Conservation (phyloP, 257 asterid species). For the Nicotiana tomentosiformis region DNA sequence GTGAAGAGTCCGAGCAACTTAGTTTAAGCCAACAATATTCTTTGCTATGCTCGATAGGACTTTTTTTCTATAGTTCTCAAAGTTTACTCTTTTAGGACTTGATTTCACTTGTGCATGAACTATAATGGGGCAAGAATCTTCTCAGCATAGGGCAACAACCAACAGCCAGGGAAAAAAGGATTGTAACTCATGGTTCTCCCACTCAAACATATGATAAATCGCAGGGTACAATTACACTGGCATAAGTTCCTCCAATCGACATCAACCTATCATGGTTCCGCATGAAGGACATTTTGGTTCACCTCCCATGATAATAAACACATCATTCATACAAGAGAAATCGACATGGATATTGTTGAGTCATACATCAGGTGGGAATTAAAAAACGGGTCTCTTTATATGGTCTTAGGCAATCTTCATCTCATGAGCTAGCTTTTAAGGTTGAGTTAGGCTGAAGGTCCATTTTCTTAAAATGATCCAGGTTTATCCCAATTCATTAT, state of each 20-base stretch:
- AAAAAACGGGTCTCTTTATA: no score
- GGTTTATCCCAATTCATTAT: no score
- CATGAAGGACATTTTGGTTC: neutral
- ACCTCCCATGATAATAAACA: neutral
- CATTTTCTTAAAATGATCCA: no score
- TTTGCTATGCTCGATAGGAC: neutral
- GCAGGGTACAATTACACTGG: neutral
- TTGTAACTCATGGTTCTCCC: neutral
- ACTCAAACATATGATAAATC: neutral
- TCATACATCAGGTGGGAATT: no score
- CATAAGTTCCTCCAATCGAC: neutral
- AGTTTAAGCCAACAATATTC: no score
- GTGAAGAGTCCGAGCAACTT: no score
- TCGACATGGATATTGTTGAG: neutral
- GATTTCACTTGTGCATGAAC: neutral
- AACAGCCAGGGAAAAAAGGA: neutral
- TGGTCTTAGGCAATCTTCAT: no score
- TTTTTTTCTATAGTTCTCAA: neutral
- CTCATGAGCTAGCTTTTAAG: no score
- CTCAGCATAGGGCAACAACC: no score
- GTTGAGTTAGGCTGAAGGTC: no score
- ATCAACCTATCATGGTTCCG: neutral
- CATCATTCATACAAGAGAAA: neutral
- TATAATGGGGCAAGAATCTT: neutral
- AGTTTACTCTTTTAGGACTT: neutral